phyloP scores from a whole-genome alignment of 768 basidiomycete species.

The Xanthoconium stramineum region DNA sequence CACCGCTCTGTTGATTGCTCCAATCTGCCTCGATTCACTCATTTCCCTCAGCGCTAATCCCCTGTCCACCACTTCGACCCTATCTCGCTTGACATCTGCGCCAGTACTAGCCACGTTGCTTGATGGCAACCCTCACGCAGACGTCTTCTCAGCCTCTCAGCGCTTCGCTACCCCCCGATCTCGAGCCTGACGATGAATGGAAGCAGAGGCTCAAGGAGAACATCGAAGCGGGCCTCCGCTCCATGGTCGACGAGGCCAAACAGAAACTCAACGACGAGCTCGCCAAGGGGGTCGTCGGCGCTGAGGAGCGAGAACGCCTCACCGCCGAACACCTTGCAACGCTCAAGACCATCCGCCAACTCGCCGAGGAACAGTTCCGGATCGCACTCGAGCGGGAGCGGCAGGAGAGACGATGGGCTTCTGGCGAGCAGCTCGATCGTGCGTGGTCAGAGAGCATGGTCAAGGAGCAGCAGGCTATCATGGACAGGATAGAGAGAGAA shows the following conservation, averaged over 20 bases:
- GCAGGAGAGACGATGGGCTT: slow-evolving; percentile 47
- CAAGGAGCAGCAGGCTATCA: slow-evolving; percentile 42
- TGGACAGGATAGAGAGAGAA: slow-evolving; percentile 46
- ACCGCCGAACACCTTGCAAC: slow-evolving; percentile 37
- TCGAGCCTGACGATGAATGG: slow-evolving; percentile 57
- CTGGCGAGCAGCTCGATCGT: slow-evolving; percentile 34
- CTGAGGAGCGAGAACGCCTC: slow-evolving; percentile 35
- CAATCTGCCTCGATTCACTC: too few relatives aligned
- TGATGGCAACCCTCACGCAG: slow-evolving; percentile 26
- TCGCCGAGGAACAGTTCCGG: slow-evolving; percentile 47
- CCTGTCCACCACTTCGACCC: background rate
- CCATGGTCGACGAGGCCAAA: slow-evolving; percentile 59
- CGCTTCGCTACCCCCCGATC: slow-evolving; percentile 18
- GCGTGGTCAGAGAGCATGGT: slow-evolving; percentile 34
- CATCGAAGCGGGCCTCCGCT: slow-evolving; percentile 46
- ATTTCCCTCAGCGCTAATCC: too few relatives aligned
- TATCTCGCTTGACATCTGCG: slow-evolving; percentile 4
- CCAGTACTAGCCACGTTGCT: slow-evolving; percentile 2
- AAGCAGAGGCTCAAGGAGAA: slow-evolving; percentile 43
- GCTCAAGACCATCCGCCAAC: slow-evolving; percentile 42
- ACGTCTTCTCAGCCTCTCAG: slow-evolving; percentile 10
- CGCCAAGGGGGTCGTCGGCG: slow-evolving; percentile 37
- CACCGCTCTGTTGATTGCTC: too few relatives aligned
- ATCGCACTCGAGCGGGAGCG: slow-evolving; percentile 46
- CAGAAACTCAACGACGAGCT: slow-evolving; percentile 53